A percentile compares a stretch with the other conserved stretches of the same genome.
Evolutionary conservation across 2,329 filamentous ascomycete genomes (phyloP).

Genomic region (Fusarium palustre): DNA sequence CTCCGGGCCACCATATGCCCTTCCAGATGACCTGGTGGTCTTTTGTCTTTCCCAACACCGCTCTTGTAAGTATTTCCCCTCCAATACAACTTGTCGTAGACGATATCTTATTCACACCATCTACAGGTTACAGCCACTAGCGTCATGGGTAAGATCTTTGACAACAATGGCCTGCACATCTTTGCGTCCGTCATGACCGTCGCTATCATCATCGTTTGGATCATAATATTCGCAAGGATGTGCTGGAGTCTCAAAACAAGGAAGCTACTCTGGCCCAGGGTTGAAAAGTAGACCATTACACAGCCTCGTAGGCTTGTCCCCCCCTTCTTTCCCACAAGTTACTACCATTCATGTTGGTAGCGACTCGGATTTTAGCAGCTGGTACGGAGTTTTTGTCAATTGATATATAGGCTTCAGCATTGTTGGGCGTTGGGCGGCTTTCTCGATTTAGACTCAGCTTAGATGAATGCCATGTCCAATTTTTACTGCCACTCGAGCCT

Average conservation of each 20-base stretch:
- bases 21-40: conserved; percentile 91
- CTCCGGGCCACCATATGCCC: conserved; percentile 68
- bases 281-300: conserved; percentile 47
- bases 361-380: background rate
- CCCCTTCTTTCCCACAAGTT: background rate
- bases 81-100: background rate
- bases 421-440: background rate
- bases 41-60: conserved; percentile 85
- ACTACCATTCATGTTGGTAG: background rate
- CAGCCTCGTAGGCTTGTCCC: background rate
- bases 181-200: conserved; percentile 75
- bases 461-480: background rate
- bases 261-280: conserved; percentile 82
- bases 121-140: conserved; percentile 76
- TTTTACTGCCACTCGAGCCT: background rate
- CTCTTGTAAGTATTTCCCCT: conserved; percentile 58
- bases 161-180: conserved; percentile 70
- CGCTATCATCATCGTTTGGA: conserved; percentile 75
- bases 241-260: conserved; percentile 71
- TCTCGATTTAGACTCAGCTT: background rate
- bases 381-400: background rate
- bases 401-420: background rate
- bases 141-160: conserved; percentile 73
- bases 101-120: background rate
- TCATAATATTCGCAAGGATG: conserved; percentile 77